A percentile compares a stretch with the other conserved stretches of the same genome.
phyloP scores from a whole-genome alignment of 176 grass and related monocot species.

The Carex cristatella region DNA sequence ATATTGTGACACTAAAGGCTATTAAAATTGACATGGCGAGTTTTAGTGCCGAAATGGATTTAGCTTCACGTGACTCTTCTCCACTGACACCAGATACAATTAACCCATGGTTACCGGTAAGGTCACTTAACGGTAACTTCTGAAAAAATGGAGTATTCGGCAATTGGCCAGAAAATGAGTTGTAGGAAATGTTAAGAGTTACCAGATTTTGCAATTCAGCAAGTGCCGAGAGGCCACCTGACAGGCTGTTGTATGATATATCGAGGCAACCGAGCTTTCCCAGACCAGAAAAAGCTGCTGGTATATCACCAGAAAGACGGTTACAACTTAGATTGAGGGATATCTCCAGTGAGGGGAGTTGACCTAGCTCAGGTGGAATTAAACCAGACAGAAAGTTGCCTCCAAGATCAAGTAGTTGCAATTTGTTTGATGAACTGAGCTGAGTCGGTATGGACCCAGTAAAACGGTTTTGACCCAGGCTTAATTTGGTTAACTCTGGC shows the following conservation, averaged over 20 bases:
- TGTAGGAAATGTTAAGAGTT: slow-evolving; percentile 79
- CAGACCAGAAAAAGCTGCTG: slow-evolving; percentile 45
- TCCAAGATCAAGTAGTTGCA: slow-evolving; percentile 75
- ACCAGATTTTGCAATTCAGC: slow-evolving; percentile 69
- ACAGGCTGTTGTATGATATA: slow-evolving; percentile 71
- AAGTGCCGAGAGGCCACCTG: slow-evolving; percentile 46
- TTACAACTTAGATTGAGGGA: slow-evolving; percentile 90
- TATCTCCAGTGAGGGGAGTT: slow-evolving; percentile 66
- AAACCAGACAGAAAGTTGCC: slow-evolving; percentile 60
- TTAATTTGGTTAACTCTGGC: slow-evolving; percentile 80
- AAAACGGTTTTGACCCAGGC: slow-evolving; percentile 51
- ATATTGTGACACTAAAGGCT: slow-evolving; percentile 42
- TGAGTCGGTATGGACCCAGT: slow-evolving; percentile 55
- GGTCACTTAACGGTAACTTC: slow-evolving; percentile 73
- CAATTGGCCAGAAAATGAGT: slow-evolving; percentile 70
- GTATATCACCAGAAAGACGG: slow-evolving; percentile 65
- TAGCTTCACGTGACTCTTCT: slow-evolving; percentile 17
- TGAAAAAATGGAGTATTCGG: slow-evolving; percentile 83
- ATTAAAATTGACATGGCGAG: slow-evolving; percentile 63
- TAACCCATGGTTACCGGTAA: slow-evolving; percentile 69
- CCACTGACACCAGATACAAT: slow-evolving; percentile 30
- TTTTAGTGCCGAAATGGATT: slow-evolving; percentile 56
- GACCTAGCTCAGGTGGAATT: slow-evolving; percentile 63
- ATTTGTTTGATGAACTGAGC: slow-evolving; percentile 73
- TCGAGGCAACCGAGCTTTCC: slow-evolving; percentile 75